Evolutionary conservation across 2,329 filamentous ascomycete species (phyloP), one percentile per base, ranked within the genome.

Genomic region (Acephala macrosclerotiorum): DNA sequence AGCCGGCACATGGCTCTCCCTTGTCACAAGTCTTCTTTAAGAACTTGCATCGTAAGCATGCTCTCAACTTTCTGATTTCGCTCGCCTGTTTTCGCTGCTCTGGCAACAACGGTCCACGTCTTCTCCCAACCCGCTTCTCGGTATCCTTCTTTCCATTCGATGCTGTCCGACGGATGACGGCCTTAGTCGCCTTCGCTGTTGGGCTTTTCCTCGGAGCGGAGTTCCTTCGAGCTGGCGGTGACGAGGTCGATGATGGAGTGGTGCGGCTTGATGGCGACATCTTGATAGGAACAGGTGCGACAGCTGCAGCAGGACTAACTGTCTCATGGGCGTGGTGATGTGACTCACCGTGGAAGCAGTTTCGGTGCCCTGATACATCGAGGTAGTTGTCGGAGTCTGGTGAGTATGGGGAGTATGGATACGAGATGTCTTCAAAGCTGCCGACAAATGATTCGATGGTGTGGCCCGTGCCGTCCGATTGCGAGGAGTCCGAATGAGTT

Each of bases 21-120:
- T 96, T 97, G 80, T 98, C 95, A 77, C 95, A 98, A 58, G 95
- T 97, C 87, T 98, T 98, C 87, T 98, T 98, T 78, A 98, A 85
- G 84, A 97, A 98, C 82, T 97, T 97, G 87, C 95, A 98, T 71
- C 95, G 90, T 74, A 98, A 84, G 79, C 95, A 98, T 57, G 95
- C 95, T 76, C 95, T 88, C 73, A 97, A 84, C 81, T 98, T 98
- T 78, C 95, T 89, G 77, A 98, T 98, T 80, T 98, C 95, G 75
- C 94, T 96, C 29, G 95, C 95, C 80, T 97, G 95, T 81, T 97
- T 96, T 72, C 95, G 88, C 83, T 97, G 95, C 79, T 98, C 95
- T 12, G 94, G 94, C 75, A 94, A 86, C 72, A 98, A 87, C 66
- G 95, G 95, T 40, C 95, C 95, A 78, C 92, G 92, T 80, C 95